Evolutionary conservation across 371 early-diverging fungal genomes (phyloP), one percentile per base, ranked within the genome.

Genomic region (Lichtheimia corymbifera): DNA sequence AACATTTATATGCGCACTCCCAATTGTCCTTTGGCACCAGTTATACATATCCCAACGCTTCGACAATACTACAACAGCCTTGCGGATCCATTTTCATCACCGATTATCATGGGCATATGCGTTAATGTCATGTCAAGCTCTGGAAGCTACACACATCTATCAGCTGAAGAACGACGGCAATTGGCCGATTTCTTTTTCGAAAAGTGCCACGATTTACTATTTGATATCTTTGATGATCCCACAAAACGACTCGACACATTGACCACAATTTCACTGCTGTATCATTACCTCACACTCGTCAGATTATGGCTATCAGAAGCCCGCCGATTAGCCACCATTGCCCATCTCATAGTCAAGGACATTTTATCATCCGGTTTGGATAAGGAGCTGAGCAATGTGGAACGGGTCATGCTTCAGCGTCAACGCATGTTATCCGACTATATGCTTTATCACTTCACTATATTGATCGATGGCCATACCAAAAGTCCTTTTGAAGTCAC

Each of bases 141-240:
- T 17, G 44, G 57, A 27, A 20, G 25, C 13, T 53, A 57, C 41
- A 4, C 55, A 3, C 25, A 50, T 9, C 57, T 57, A 17, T 41
- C 53, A 2, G 15, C 43, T 14, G 15, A 28, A 12, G 61, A 64
- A 42, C 53, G 45, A 12, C 64, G 68, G n/a, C 30, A 45, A n/a
- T 22, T 68, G 41, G 63, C 60, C 15, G 68, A 68, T 14, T 60
- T 60, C 27, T 64, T 68, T 35, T 68, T 61, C 24, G 13, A 51
- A 4, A 40, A 30, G 14, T 54, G 56, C 30, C 53, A 47, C 35
- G 50, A 58, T 27, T 44, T 53, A 9, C 15, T 68, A 2, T 11
- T 41, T 5, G 68, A 68, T 12, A 58, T 55, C 24, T 68, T 68
- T 58, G 68, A 68, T 24, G 68, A 68, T 47, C 68, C 68, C 2